Base-by-base conservation (phyloP, 352 stramenopile species). In the Lagenidium sp. region DNA sequence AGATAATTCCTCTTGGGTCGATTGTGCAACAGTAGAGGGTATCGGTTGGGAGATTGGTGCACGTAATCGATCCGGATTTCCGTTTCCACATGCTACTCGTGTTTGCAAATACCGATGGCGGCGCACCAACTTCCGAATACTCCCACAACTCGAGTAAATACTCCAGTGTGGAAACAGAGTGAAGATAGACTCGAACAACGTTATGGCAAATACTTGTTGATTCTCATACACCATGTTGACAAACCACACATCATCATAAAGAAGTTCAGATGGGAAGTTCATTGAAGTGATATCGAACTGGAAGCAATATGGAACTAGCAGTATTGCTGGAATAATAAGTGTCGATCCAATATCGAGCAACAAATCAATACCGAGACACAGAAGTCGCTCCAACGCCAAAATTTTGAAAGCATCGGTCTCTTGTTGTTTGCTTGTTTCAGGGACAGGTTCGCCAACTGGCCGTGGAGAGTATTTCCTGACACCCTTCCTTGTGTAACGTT, bases 211-310 rank as follows among this genome's bases (percentile, higher is more conserved):
- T 21, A 72, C 49, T 13, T 65, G 56, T 4, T 64, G 60, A 36
- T 60, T 56, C 38, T 76, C 64, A 1, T 62, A 52, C 2, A 80
- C 53, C 4, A 76, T 26, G 28, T 65, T 69, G 1, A 50, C 47
- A 24, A 72, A 76, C 7, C 11, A 35, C 10, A 53, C 49, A n/a
- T 80, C 67, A 6, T 52, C 55, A 20, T 74, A 80, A 4, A 72
- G 48, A 5, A 71, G 6, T 2, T 36, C 8, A 13, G 46, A 26
- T 1, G 47, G 28, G 32, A 76, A 76, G 20, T 41, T 45, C 31
- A 62, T 52, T 5, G 21, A 43, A 12, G 53, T 22, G 2, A 49
- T 16, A 22, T 76, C 53, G 28, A 66, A 74, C 7, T 55, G 13
- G 19, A 47, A 21, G 0, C 49, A 20, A 34, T 66, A 66, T 21